Evolutionary conservation across 306 rosid genomes (phyloP).

Genomic region (Sphenostylis stenocarpa): DNA sequence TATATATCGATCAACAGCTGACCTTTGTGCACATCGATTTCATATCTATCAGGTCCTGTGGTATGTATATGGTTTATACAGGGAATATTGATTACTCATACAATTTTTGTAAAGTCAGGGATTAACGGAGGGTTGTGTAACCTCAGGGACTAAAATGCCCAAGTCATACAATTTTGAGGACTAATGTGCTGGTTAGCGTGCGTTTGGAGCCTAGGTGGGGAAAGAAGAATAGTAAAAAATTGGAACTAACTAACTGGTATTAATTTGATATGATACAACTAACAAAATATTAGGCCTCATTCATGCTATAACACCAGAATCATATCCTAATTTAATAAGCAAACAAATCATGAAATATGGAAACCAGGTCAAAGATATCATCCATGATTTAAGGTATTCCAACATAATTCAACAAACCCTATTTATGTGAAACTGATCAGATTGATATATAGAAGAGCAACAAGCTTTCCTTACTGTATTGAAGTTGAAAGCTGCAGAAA

Average conservation of each 20-base stretch:
- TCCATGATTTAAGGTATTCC: neutral
- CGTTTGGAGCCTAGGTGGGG: neutral
- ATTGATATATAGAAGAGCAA: slow-evolving; percentile 20
- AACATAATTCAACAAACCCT: slow-evolving; percentile 1
- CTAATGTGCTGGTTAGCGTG: neutral
- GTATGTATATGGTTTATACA: neutral
- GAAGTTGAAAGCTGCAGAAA: slow-evolving; percentile 18
- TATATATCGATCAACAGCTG: slow-evolving; percentile 20
- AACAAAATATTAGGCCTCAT: neutral
- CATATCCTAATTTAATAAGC: neutral
- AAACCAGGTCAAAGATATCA: neutral
- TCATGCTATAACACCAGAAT: neutral
- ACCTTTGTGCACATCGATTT: slow-evolving; percentile 21
- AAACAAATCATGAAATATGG: neutral
- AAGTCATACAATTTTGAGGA: too few species aligned
- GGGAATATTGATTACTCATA: too few species aligned
- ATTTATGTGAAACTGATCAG: slow-evolving; percentile 22
- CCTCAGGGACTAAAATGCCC: neutral
- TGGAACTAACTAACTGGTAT: neutral
- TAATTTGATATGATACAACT: neutral
- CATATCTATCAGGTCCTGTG: slow-evolving; percentile 5
- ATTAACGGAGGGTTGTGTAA: neutral
- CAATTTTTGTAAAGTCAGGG: neutral
- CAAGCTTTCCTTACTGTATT: slow-evolving; percentile 15
- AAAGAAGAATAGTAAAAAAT: slow-evolving; percentile 1